Base-by-base conservation (phyloP, 768 basidiomycete species). In the Pleurotus citrinopileatus region DNA sequence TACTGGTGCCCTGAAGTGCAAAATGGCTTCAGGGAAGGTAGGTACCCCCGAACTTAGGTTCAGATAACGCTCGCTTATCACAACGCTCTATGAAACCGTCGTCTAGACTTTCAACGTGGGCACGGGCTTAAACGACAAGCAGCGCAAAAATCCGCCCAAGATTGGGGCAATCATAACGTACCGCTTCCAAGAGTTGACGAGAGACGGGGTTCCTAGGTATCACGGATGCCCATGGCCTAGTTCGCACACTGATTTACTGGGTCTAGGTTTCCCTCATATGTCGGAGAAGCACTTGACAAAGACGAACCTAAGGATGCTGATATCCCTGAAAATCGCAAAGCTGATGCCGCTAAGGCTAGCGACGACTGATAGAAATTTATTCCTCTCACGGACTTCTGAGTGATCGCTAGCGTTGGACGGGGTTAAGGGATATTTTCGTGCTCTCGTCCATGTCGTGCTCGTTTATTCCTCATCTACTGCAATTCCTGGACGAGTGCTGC, bases 1-100 rank as follows among this genome's bases (percentile, higher is more conserved):
- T 8, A 77, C 73, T 2, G 81, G 80, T 10, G 76, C 77, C 8
- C 61, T 82, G 36, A 79, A 75, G 55, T 83, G 81, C 62, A 76
- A 75, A 61, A 84, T 84, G 82, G 77, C 69, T 45, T 82, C 80
- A 2, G 80, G 80, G 25, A 83, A 84, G 77, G 82, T 80, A 42
- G 6, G 65, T 59, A n/a, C 6, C 34, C 5, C 3, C 0, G 38
- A 26, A 29, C 28, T 47, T 10, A 28, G 10, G 15, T 15, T 23
- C 28, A 6, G 45, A 6, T 8, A 20, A n/a, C 8, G 5, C 8
- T 15, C 19, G 12, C 38, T 40, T 20, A 47, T 47, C n/a, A 28
- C 28, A 26, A 12, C 1, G 13, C 19, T n/a, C 34, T 13, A 23
- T 27, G 45, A 37, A 13, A 4, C 36, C 26, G 47, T 42, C 13